Conservation (phyloP, 106 monocot genomes). For the Allium fistulosum region DNA sequence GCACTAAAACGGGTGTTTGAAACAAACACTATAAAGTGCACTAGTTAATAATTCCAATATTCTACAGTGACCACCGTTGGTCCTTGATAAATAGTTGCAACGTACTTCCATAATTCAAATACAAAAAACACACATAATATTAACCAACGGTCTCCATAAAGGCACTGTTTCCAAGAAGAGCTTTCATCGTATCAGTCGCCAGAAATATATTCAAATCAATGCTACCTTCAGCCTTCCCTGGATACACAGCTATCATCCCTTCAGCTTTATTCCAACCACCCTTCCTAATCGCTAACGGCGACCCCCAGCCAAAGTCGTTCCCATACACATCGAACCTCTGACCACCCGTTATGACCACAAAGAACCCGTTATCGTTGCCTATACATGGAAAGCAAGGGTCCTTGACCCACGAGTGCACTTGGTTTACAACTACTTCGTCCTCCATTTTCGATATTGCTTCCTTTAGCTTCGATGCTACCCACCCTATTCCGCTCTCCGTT, state of each 20-base stretch:
- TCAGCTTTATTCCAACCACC: not conserved
- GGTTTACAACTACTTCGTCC: not conserved
- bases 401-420: not conserved
- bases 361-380: not conserved
- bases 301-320: slow-evolving; percentile 6
- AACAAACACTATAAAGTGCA: too few relatives aligned
- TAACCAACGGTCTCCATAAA: not conserved
- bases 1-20: too few relatives aligned
- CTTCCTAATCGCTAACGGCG: not conserved
- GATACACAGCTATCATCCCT: not conserved
- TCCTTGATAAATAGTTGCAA: too few relatives aligned
- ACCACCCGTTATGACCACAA: not conserved
- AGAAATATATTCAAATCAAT: not conserved
- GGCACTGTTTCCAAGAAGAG: not conserved
- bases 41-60: too few relatives aligned
- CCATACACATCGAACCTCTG: slow-evolving; percentile 1
- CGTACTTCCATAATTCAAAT: too few relatives aligned
- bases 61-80: too few relatives aligned
- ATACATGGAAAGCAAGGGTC: not conserved
- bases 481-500: not conserved
- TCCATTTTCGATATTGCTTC: not conserved
- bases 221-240: not conserved
- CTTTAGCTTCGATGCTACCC: not conserved
- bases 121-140: not conserved
- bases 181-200: not conserved